Evolutionary conservation across 2,329 filamentous ascomycete species (phyloP).

Genomic region (Pochonia chlamydosporia): DNA sequence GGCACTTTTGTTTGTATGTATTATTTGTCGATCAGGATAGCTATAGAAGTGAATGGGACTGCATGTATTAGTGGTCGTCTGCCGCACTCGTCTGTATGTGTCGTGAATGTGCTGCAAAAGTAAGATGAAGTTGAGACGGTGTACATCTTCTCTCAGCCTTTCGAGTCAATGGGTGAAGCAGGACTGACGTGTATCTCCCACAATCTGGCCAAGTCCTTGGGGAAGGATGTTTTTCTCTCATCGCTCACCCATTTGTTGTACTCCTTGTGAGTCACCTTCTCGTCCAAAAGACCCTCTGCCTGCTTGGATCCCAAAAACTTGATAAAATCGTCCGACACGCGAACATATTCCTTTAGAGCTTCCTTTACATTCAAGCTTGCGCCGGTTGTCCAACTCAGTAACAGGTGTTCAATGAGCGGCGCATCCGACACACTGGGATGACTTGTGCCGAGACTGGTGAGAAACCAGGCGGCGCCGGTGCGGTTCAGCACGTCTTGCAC

Average conservation of each 20-base stretch:
- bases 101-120: no score
- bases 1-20: not conserved
- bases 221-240: constrained; percentile 23
- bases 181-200: constrained; percentile 39
- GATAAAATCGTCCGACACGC: constrained; percentile 52
- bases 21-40: not conserved
- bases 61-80: no score
- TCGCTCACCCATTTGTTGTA: constrained; percentile 35
- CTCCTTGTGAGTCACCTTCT: constrained; percentile 38
- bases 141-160: not conserved
- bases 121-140: not conserved
- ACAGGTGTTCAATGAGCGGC: constrained; percentile 54
- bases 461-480: constrained; percentile 44
- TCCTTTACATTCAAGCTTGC: constrained; percentile 51
- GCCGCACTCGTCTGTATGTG: not conserved
- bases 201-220: constrained; percentile 26
- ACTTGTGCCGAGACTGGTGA: constrained; percentile 47
- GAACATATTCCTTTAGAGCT: constrained; percentile 55
- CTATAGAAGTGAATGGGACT: not conserved
- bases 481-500: constrained; percentile 39
- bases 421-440: constrained; percentile 64
- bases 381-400: constrained; percentile 57
- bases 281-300: constrained; percentile 41
- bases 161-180: constrained; percentile 2
- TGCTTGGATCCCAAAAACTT: constrained; percentile 36